Conservation (phyloP, 805 yeast genomes). For the Diddensiella santjacobensis region DNA sequence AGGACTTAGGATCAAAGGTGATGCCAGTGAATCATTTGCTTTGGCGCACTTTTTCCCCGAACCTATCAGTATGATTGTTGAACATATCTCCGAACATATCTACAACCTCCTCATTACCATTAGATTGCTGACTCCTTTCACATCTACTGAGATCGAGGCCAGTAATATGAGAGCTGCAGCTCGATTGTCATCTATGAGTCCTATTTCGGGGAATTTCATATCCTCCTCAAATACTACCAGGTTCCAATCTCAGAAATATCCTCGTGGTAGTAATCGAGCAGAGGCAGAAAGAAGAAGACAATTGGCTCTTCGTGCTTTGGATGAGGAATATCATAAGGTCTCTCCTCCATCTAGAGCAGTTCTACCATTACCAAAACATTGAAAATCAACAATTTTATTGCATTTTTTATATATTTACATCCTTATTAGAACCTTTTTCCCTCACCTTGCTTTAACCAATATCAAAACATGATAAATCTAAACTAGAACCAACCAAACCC, state of each 20-base stretch:
- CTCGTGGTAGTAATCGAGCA: constrained; percentile 27
- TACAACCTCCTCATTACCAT: constrained; percentile 41
- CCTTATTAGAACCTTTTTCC: no score
- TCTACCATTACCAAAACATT: constrained; percentile 14
- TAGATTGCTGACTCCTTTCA: constrained; percentile 57
- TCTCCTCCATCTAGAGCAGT: constrained; percentile 17
- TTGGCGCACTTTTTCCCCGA: constrained; percentile 82
- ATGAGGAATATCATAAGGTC: constrained; percentile 16
- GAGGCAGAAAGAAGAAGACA: constrained; percentile 36
- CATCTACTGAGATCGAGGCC: constrained; percentile 65
- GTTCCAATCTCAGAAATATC: neutral
- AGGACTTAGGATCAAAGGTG: constrained; percentile 54
- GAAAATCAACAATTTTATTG: neutral
- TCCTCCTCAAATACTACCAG: neutral
- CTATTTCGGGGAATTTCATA: neutral
- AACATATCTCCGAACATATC: constrained; percentile 45
- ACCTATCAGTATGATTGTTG: constrained; percentile 47
- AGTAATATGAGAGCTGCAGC: constrained; percentile 68
- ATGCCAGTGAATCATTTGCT: constrained; percentile 86
- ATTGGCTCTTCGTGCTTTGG: constrained; percentile 34
- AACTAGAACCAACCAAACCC: neutral
- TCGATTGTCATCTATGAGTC: constrained; percentile 43
- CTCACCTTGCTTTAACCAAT: no score
- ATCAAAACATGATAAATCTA: no score
- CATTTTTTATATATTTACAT: no score